phyloP scores from a whole-genome alignment of 495 filamentous ascomycete species.

The Talaromyces stipitatus region DNA sequence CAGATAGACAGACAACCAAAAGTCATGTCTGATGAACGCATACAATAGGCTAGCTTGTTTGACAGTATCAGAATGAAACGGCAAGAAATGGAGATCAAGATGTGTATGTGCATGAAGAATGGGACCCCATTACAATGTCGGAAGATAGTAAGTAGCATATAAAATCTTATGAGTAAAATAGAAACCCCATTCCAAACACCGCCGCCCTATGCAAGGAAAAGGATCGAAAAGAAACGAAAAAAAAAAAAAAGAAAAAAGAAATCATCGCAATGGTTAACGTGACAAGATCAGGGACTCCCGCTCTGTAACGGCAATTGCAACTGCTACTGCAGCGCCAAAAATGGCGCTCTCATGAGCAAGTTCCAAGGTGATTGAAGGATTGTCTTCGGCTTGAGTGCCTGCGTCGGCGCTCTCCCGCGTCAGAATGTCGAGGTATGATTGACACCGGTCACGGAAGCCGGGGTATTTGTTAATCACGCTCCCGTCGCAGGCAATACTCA shows the following conservation, averaged over 20 bases:
- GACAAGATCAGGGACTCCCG: not conserved
- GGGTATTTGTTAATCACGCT: constrained; percentile 56
- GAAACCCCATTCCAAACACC: constrained; percentile 1
- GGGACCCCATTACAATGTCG: not conserved
- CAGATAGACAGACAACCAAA: not conserved
- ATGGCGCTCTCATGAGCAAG: constrained; percentile 46
- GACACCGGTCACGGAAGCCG: constrained; percentile 43
- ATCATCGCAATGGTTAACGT: not conserved
- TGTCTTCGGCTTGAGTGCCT: constrained; percentile 8
- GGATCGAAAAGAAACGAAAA: not conserved
- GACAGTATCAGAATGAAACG: not conserved
- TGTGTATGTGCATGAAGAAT: constrained; percentile 1
- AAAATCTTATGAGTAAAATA: not conserved
- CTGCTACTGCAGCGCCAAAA: constrained; percentile 49
- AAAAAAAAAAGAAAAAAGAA: not conserved
- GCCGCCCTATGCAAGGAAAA: constrained; percentile 4
- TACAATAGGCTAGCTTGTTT: not conserved
- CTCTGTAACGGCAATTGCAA: constrained; percentile 39
- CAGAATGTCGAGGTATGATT: constrained; percentile 41
- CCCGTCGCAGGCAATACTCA: constrained; percentile 50
- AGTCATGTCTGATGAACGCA: not conserved
- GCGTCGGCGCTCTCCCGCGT: constrained; percentile 18
- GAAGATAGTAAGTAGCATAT: not conserved
- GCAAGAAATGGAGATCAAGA: not conserved
- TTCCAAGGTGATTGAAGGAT: constrained; percentile 34